These are phyloP conservation scores for Blastobotrys raffinosifermentans DNA, from an alignment of 1,139 yeast species.

Conservation along the genomic window DNA sequence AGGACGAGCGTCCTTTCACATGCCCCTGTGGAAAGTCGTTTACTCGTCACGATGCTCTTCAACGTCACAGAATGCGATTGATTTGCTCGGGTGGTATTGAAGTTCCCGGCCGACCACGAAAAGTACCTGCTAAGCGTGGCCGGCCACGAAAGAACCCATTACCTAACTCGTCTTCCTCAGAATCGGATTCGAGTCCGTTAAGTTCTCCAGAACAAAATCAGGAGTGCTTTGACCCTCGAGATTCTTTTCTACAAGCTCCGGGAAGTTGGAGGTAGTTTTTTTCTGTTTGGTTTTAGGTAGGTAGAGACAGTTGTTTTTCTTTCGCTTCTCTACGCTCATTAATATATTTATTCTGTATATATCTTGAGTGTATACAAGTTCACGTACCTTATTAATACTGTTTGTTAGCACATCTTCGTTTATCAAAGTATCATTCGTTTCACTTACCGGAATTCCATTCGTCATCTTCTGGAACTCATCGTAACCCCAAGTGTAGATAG, in stretches of 20 bases:
- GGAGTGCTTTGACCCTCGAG: conserved; percentile 10
- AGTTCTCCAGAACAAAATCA: conserved; percentile 21
- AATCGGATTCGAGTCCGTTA: conserved; percentile 18
- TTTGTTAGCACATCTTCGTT: background rate
- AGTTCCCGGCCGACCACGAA: conserved; percentile 32
- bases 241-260: conserved; percentile 6
- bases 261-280: conserved; percentile 10
- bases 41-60: conserved; percentile 82
- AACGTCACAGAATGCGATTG: conserved; percentile 70
- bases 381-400: background rate
- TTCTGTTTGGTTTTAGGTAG: conserved; percentile 2
- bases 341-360: conserved; percentile 9
- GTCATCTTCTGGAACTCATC: conserved; percentile 96
- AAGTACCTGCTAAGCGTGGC: conserved; percentile 28
- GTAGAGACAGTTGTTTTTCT: conserved; percentile 6
- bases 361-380: conserved; percentile 3
- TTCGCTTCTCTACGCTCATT: conserved; percentile 5
- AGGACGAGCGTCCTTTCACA: conserved; percentile 55
- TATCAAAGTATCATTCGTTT: too few relatives aligned
- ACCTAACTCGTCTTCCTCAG: conserved; percentile 14
- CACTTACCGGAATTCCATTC: conserved; percentile 71
- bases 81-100: conserved; percentile 69
- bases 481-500: conserved; percentile 86
- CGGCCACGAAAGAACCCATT: conserved; percentile 26
- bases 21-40: conserved; percentile 94